Evolutionary conservation across 1,139 yeast species (phyloP).

Genomic region (Pichia kudriavzevii): DNA sequence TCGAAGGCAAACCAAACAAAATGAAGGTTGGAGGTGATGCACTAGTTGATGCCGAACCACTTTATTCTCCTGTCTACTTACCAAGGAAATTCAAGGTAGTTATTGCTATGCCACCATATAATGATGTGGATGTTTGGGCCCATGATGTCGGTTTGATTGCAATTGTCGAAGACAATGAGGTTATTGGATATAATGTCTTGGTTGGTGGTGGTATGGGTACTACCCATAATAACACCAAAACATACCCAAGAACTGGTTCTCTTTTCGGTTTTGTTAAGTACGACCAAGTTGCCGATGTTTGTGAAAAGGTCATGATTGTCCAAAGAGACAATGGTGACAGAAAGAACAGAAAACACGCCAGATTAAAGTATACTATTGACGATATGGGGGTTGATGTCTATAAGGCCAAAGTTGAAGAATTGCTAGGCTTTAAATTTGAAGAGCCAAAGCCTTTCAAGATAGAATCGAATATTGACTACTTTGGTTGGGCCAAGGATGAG

Average conservation of each 20-base stretch:
- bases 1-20: conserved; percentile 72
- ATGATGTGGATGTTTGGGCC: conserved; percentile 95
- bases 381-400: conserved; percentile 81
- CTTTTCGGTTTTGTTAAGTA: conserved; percentile 67
- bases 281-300: conserved; percentile 66
- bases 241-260: conserved; percentile 93
- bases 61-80: conserved; percentile 78
- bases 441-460: conserved; percentile 67
- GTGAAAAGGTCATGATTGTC: conserved; percentile 88
- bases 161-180: conserved; percentile 57
- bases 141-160: conserved; percentile 92
- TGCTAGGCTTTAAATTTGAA: conserved; percentile 69
- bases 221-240: conserved; percentile 92
- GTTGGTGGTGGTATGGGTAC: conserved; percentile 99
- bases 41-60: conserved; percentile 77
- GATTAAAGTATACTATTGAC: conserved; percentile 94
- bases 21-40: conserved; percentile 85
- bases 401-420: conserved; percentile 74
- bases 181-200: conserved; percentile 75
- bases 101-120: conserved; percentile 92
- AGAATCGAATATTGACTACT: conserved; percentile 81
- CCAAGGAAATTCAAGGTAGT: conserved; percentile 96
- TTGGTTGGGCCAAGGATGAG: conserved; percentile 94
- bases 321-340: conserved; percentile 97
- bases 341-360: conserved; percentile 93